Evolutionary conservation across 2,329 filamentous ascomycete genomes (phyloP).

Genomic region (Tolypocladium endophyticum): DNA sequence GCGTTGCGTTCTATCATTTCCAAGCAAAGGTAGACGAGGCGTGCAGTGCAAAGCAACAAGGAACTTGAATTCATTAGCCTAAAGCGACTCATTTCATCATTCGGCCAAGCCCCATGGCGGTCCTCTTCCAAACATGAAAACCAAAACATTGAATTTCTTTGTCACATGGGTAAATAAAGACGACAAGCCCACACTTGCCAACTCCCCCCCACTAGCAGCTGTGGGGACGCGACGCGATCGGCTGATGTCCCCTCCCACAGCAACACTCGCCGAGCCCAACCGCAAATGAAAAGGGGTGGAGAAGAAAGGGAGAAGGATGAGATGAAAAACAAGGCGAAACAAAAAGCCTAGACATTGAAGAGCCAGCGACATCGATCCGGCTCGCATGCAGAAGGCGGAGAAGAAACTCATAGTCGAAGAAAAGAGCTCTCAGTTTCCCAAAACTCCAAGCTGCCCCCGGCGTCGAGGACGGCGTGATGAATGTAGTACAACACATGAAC

Average conservation of each 20-base stretch:
- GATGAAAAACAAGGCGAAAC: background rate
- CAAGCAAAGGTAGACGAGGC: background rate
- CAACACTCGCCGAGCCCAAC: background rate
- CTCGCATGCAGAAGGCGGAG: background rate
- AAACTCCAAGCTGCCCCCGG: constrained; percentile 1
- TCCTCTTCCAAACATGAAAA: constrained; percentile 7
- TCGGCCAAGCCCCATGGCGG: constrained; percentile 9
- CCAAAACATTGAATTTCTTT: background rate
- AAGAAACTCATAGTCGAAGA: background rate
- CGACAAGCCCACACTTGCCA: background rate
- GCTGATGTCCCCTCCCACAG: background rate
- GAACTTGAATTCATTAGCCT: constrained; percentile 4
- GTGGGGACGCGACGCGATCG: no score
- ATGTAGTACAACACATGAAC: background rate
- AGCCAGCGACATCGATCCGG: background rate
- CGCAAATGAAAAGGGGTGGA: constrained; percentile 4
- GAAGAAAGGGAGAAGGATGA: background rate
- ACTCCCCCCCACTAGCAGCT: background rate
- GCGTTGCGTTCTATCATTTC: background rate
- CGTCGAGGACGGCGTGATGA: background rate
- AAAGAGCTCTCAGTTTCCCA: background rate
- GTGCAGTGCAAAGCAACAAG: background rate
- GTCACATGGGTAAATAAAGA: background rate
- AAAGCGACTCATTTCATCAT: constrained; percentile 18
- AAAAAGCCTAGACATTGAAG: background rate